These are phyloP conservation scores for Chlorella vulgaris DNA, from an alignment of 139 green algal genomes.

Conservation along the genomic window DNA sequence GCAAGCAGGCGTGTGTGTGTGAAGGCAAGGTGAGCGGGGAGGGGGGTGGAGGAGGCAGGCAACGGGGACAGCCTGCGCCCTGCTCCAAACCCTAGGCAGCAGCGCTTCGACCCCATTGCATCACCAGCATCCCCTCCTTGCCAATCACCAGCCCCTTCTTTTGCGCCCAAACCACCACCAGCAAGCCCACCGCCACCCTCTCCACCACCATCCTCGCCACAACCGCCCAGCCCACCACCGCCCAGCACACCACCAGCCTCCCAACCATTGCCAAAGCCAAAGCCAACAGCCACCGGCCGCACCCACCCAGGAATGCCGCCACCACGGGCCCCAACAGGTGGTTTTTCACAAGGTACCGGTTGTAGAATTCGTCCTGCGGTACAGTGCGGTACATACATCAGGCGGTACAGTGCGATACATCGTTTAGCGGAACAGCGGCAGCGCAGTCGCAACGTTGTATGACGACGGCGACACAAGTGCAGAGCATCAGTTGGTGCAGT, in stretches of 20 bases:
- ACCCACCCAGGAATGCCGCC: conserved; percentile 66
- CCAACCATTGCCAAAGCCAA: too few species aligned
- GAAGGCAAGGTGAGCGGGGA: not conserved
- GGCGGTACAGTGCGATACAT: not conserved
- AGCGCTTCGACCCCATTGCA: too few species aligned
- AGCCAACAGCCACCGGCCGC: not conserved
- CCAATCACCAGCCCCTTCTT: too few species aligned
- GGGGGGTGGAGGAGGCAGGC: not conserved
- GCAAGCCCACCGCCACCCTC: too few species aligned
- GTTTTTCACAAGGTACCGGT: conserved; percentile 75
- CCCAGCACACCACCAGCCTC: too few species aligned
- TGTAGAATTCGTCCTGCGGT: conserved; percentile 83
- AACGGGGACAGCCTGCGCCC: too few species aligned
- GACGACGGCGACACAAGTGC: not conserved
- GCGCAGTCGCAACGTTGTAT: not conserved
- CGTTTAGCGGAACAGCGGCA: not conserved
- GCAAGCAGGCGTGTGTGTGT: not conserved
- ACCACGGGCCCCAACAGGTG: conserved; percentile 87
- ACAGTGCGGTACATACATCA: not conserved
- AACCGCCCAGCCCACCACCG: too few species aligned
- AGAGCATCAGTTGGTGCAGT: too few species aligned
- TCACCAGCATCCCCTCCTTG: too few species aligned
- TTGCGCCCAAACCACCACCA: too few species aligned
- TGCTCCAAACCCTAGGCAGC: too few species aligned
- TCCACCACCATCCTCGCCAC: too few species aligned